Base-by-base conservation (phyloP, 345 rosid genomes). In the Punica granatum region DNA sequence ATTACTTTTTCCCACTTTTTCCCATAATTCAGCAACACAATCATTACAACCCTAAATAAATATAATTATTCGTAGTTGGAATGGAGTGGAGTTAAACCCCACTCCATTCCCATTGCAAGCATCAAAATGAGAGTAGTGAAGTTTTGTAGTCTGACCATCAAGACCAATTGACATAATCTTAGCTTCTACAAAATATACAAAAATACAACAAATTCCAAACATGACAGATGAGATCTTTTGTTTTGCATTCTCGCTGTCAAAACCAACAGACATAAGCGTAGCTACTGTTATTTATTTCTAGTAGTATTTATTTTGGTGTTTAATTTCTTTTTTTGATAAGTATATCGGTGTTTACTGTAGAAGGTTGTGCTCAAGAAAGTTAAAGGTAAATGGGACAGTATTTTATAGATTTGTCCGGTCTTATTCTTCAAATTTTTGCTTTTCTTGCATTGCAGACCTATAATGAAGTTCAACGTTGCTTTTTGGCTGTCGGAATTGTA, bases 391-490 rank as follows among this genome's bases (percentile, higher is more conserved):
- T 26, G 15, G 18, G 25, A 7, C 61, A 30, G 32, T 11, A 1
- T 30, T 28, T 56, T 3, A 28, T 28, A 26, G 2, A 56, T 44
- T 64, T 1, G 35, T 56, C 34, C 25, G 66, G 7, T 16, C 48
- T 44, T 48, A 34, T 3, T 60, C 16, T 42, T 30, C 19, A 46
- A 8, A 15, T 2, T 35, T 51, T 43, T 61, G 19, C 67, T 60
- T 35, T 62, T 69, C 34, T 30, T 56, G 21, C 34, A 56, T 51
- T 75, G 79, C 94, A 93, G 98, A 83, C 89, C 59, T 89, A 93
- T 74, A 93, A 93, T 81, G 97, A 93, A 87, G 90, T 89, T 74
- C 97, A 90, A 67, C 96, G 87, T 51, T 93, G 97, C 77, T 93
- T 90, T 86, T 78, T 93, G 76, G 83, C 92, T 0, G 94, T 93